Base-by-base conservation (phyloP, 2,329 filamentous ascomycete species). In the Trichophyton benhamiae region DNA sequence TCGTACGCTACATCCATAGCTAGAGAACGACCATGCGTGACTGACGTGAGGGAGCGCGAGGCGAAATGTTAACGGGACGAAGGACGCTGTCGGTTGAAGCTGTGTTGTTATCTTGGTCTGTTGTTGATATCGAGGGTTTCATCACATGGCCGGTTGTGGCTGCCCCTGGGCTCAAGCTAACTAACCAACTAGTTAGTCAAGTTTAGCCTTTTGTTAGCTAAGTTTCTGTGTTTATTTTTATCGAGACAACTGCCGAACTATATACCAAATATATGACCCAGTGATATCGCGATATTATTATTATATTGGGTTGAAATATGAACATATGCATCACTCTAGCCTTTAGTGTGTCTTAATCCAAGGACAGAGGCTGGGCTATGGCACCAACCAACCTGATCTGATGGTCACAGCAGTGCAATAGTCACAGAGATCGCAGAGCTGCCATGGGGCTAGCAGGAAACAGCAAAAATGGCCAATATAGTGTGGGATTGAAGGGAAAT, bases 1-100 rank as follows among this genome's bases (percentile, higher is more conserved):
- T 99, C 94, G 82, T 97, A 99, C 52, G 91, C 91, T 71, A 95
- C 81, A 83, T 99, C 94, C 94, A 99, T 97, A 58, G 36, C 60
- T 41, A 22, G 17, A n/a, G 41, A 36, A 30, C 25, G 22, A 41
- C 55, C 55, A 58, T 58, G 33, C n/a, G 55, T 8, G 36, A 42
- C 36, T 22, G 44, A 41, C 13, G 27, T 25, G 6, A 22, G 38
- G 1, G 17, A 22, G 15, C n/a, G 17, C 25, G 41, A 58, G 55
- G 11, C 20, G 7, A 30, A 30, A 44, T 11, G 36, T 30, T 11
- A 30, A 30, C 20, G 17, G 15, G 6, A 7, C 38, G 30, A 27
- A 36, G 30, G 2, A 53, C n/a, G 41, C 2, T 44, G 41, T 44
- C 3, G n/a, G 13, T 44, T 8, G 33, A 49, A 46, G 33, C 33